A percentile compares a stretch with the other conserved stretches of the same genome.
Conservation (phyloP, 192 early-diverging fungal genomes). For the Phlyctochytrium bullatum region DNA sequence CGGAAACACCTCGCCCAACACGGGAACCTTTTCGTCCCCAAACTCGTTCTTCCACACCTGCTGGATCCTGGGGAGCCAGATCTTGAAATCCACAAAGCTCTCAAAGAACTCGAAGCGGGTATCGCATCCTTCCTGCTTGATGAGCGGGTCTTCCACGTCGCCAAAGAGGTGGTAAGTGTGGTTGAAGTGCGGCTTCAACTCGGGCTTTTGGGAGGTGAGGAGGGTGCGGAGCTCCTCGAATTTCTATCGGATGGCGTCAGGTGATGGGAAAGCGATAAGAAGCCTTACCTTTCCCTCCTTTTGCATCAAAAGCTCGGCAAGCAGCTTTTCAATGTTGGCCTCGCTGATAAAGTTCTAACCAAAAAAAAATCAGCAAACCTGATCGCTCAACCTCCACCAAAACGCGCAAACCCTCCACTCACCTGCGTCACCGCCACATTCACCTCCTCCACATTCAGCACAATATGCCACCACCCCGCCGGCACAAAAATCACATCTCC, state of each 20-base stretch:
- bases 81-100: slow-evolving; percentile 6
- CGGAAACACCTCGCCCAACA: slow-evolving; percentile 5
- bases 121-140: slow-evolving; percentile 13
- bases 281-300: not conserved
- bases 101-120: slow-evolving; percentile 9
- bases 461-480: slow-evolving; percentile 37
- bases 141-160: slow-evolving; percentile 14
- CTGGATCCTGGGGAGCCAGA: slow-evolving; percentile 15
- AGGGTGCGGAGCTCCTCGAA: slow-evolving; percentile 1
- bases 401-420: slow-evolving; percentile 19
- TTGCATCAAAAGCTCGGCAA: not conserved
- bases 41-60: slow-evolving; percentile 4
- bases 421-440: slow-evolving; percentile 39
- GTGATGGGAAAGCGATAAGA: not conserved
- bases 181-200: not conserved
- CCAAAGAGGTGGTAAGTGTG: slow-evolving; percentile 1
- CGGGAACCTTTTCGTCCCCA: not conserved
- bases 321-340: not conserved
- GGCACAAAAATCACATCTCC: slow-evolving; percentile 37
- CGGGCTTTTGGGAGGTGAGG: not conserved
- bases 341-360: not conserved
- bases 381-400: not conserved
- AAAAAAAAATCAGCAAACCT: slow-evolving; percentile 7
- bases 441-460: slow-evolving; percentile 26
- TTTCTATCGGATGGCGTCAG: not conserved